Conservation (phyloP, 2,329 filamentous ascomycete genomes). For the Cytospora leucostoma region DNA sequence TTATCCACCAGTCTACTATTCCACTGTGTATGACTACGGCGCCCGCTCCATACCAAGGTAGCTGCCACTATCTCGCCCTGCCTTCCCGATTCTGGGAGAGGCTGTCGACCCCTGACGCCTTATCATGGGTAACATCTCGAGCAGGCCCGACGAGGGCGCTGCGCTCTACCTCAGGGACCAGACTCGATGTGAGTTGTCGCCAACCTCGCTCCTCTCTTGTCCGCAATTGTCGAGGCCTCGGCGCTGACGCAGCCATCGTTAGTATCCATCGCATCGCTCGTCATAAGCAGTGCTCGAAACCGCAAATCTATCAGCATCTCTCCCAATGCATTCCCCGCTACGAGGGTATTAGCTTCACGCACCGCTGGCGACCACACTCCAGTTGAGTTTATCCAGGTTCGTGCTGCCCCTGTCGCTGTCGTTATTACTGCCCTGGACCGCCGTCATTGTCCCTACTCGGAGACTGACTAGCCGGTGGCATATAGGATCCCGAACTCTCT, state of each 20-base stretch:
- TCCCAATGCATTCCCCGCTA: slow-evolving; percentile 87
- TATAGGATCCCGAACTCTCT: slow-evolving; percentile 73
- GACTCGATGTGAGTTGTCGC: slow-evolving; percentile 72
- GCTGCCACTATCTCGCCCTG: slow-evolving; percentile 19
- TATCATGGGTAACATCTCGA: slow-evolving; percentile 90
- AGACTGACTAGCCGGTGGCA: slow-evolving; percentile 18
- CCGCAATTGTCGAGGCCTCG: not conserved
- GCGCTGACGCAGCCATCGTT: slow-evolving; percentile 31
- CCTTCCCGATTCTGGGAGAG: slow-evolving; percentile 31
- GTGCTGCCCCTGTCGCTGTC: slow-evolving; percentile 28
- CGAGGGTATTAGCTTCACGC: slow-evolving; percentile 71
- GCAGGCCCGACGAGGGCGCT: slow-evolving; percentile 81
- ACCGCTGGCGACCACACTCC: slow-evolving; percentile 72
- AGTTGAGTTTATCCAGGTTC: slow-evolving; percentile 89
- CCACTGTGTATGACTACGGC: slow-evolving; percentile 22
- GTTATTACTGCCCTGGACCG: not conserved
- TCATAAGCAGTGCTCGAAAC: slow-evolving; percentile 76
- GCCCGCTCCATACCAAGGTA: slow-evolving; percentile 27
- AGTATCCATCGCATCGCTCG: slow-evolving; percentile 88
- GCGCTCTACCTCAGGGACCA: slow-evolving; percentile 87
- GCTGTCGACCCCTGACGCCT: slow-evolving; percentile 34
- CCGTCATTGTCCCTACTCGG: not conserved
- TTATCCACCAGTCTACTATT: slow-evolving; percentile 1
- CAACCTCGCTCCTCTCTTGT: slow-evolving; percentile 22
- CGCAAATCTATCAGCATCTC: slow-evolving; percentile 75